These are phyloP conservation scores for Magnolia officinalis DNA, from an alignment of 164 flowering plant species.

Conservation along the genomic window DNA sequence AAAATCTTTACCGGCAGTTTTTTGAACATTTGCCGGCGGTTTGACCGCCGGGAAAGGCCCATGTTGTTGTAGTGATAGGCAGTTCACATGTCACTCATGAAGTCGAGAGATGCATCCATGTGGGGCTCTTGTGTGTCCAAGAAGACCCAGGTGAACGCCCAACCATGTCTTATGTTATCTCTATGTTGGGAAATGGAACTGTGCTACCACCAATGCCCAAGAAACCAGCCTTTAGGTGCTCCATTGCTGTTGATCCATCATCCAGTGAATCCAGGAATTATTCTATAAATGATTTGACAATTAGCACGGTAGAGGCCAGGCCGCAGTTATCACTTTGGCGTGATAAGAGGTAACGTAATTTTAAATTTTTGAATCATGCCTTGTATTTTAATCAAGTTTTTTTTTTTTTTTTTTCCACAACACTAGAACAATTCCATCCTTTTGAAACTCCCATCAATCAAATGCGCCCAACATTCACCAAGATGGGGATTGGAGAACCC, in stretches of 20 bases:
- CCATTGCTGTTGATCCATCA: background rate
- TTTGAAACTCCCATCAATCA: background rate
- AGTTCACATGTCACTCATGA: background rate
- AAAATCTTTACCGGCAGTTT: too few species aligned
- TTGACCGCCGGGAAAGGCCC: too few species aligned
- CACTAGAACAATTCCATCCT: background rate
- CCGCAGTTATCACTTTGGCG: too few species aligned
- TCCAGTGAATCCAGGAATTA: background rate
- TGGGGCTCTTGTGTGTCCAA: slow-evolving; percentile 9
- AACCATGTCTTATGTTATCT: slow-evolving; percentile 3
- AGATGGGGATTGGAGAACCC: background rate
- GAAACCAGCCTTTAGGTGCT: background rate
- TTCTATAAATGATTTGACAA: background rate
- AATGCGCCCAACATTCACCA: background rate
- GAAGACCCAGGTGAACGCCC: slow-evolving; percentile 1
- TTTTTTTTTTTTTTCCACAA: background rate
- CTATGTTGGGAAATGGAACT: slow-evolving; percentile 3
- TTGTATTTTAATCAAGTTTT: too few species aligned
- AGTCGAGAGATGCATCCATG: slow-evolving; percentile 8
- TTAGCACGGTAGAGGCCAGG: background rate
- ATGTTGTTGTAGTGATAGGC: too few species aligned
- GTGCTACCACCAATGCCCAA: background rate
- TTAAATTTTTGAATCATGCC: too few species aligned
- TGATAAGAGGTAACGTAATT: too few species aligned
- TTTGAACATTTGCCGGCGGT: too few species aligned